Percentiles rank a stretch among this genome's conserved stretches.
These are phyloP conservation scores for Fagus crenata DNA, from an alignment of 306 rosid species.

Conservation along the genomic window DNA sequence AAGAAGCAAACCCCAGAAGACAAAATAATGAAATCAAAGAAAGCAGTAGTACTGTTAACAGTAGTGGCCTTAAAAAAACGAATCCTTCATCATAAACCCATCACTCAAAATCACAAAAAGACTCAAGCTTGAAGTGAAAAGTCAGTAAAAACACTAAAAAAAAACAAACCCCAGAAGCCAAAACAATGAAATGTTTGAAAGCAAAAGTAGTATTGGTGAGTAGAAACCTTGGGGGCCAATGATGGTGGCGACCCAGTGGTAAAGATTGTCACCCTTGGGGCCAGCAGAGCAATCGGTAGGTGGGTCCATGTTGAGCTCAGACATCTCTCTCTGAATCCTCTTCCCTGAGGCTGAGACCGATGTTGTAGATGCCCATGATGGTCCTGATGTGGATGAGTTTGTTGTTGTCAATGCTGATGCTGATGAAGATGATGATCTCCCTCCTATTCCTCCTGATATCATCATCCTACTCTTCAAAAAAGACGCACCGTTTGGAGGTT, in stretches of 20 bases:
- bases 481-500: no score
- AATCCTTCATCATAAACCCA: not conserved
- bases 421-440: slow-evolving; percentile 34
- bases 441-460: slow-evolving; percentile 46
- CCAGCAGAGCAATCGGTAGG: slow-evolving; percentile 88
- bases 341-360: slow-evolving; percentile 72
- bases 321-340: slow-evolving; percentile 87
- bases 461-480: slow-evolving; percentile 8
- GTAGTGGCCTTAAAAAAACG: no score
- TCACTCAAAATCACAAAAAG: not conserved
- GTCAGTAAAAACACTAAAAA: not conserved
- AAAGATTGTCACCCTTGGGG: slow-evolving; percentile 93
- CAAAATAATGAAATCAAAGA: no score
- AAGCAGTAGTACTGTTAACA: no score
- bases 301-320: slow-evolving; percentile 69
- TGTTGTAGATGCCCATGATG: slow-evolving; percentile 10
- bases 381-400: slow-evolving; percentile 9
- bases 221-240: slow-evolving; percentile 66
- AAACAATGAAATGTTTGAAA: not conserved
- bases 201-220: not conserved
- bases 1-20: no score
- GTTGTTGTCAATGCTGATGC: no score
- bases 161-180: not conserved
- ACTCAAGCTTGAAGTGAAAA: not conserved
- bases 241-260: slow-evolving; percentile 90